phyloP scores from a whole-genome alignment of 2,329 filamentous ascomycete genomes.

The Xylariaceae sp. region DNA sequence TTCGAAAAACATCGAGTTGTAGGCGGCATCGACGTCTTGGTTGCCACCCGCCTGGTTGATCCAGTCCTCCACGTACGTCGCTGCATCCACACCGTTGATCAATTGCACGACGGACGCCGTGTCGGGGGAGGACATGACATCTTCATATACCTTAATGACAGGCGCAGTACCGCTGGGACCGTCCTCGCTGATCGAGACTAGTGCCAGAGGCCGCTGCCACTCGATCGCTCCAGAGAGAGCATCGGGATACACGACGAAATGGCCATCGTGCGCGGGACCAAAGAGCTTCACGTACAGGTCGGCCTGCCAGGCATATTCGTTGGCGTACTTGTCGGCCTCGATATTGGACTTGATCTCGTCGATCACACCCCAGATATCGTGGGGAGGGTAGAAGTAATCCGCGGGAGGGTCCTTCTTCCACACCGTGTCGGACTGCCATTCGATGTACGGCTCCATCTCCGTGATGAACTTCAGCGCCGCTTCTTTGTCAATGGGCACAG shows the following conservation, averaged over 20 bases:
- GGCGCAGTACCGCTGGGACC: conserved; percentile 23
- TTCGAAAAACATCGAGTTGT: conserved; percentile 37
- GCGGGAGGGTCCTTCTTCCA: conserved; percentile 35
- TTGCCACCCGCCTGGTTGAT: conserved; percentile 28
- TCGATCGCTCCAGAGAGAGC: conserved; percentile 32
- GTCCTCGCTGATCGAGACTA: conserved; percentile 28
- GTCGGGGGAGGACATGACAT: conserved; percentile 27
- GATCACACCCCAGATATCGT: conserved; percentile 34
- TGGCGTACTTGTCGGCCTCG: conserved; percentile 29
- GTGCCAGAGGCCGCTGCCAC: conserved; percentile 26
- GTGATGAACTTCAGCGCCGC: conserved; percentile 35
- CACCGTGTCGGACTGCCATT: conserved; percentile 35
- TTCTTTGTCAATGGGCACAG: conserved; percentile 35
- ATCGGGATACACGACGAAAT: conserved; percentile 38
- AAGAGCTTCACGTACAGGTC: conserved; percentile 35
- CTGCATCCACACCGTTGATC: conserved; percentile 28
- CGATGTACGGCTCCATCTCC: conserved; percentile 35
- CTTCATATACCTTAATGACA: conserved; percentile 27
- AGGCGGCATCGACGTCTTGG: conserved; percentile 36
- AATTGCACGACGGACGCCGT: conserved; percentile 23
- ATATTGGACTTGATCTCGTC: conserved; percentile 28
- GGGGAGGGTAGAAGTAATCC: conserved; percentile 33
- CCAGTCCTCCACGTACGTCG: conserved; percentile 23
- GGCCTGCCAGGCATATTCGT: conserved; percentile 37
- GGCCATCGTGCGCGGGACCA: conserved; percentile 36